Evolutionary conservation across 352 stramenopile species (phyloP), one percentile per base, ranked within the genome.

Genomic region (Hyaloperonospora arabidopsidis): DNA sequence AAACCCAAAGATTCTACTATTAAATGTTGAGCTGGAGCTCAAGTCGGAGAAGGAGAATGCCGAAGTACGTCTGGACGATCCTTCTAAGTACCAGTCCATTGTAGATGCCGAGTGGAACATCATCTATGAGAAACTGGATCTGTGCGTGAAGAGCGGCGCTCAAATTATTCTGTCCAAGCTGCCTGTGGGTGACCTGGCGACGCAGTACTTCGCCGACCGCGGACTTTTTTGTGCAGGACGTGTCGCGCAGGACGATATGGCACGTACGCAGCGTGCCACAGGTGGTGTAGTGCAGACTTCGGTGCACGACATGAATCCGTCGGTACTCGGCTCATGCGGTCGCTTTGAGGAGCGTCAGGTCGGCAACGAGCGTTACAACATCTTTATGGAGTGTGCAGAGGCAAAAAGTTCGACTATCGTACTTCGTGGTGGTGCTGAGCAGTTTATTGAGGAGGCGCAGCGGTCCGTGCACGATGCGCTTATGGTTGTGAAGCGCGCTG

Each of bases 31-130:
- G 73, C 71, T 99, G 29, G 97, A 99, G 78, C 84, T 99, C 49
- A 99, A 98, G 81, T 96, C 81, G 29, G 97, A 99, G 76, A 98
- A 98, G 76, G 97, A 99, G 76, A 98, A 99, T 77, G 96, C 96
- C 38, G 96, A 99, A 66, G 91, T 98, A 41, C 90, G 96, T 49
- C 97, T 99, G 63, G 89, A 96, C 39, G 94, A 98, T 75, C 96
- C 96, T n/a, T 75, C 84, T 36, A 82, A 98, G 68, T 99, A 99
- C 83, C 97, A 99, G 80, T 97, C 87, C 47, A 99, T 99, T 67
- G 97, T 99, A 7, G 96, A 99, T 64, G 96, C 97, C 18, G 97
- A 99, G 76, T 99, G 97, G 97, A 93, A 96, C 65, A 98, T 99
- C 63, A 99, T 99, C 70, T 99, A 99, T 76, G 95, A 98, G 59